Conservation (phyloP, 1,139 yeast species). For the Nakaseomyces kungkrabaensis region DNA sequence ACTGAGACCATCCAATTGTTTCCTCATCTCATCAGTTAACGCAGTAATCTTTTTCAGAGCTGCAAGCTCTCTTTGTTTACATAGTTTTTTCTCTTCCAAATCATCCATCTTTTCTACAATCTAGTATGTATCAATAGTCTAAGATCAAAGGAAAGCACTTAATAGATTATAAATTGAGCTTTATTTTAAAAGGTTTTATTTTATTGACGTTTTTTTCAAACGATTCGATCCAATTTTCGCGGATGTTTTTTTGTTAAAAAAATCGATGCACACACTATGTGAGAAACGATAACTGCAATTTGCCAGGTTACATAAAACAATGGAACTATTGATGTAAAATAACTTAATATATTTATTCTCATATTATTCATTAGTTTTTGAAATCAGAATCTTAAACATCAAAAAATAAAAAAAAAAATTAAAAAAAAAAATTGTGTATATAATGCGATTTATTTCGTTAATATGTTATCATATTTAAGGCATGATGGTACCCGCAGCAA, state of each 20-base stretch:
- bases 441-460: background rate
- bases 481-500: conserved; percentile 72
- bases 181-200: no score
- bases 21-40: conserved; percentile 22
- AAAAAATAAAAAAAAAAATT: no score
- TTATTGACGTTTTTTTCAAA: no score
- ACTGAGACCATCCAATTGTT: conserved; percentile 22
- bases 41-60: conserved; percentile 21
- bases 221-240: no score
- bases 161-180: no score
- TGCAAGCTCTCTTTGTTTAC: conserved; percentile 21
- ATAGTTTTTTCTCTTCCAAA: conserved; percentile 11
- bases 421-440: background rate
- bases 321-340: no score
- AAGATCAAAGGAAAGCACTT: no score
- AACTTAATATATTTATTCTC: background rate
- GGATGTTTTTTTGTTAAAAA: no score
- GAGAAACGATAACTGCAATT: no score
- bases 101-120: background rate
- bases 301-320: no score
- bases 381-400: background rate
- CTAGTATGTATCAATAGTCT: no score
- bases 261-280: no score
- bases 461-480: conserved; percentile 1
- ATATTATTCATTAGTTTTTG: background rate